Conservation (phyloP, 306 rosid genomes). For the Lathyrus sativus region DNA sequence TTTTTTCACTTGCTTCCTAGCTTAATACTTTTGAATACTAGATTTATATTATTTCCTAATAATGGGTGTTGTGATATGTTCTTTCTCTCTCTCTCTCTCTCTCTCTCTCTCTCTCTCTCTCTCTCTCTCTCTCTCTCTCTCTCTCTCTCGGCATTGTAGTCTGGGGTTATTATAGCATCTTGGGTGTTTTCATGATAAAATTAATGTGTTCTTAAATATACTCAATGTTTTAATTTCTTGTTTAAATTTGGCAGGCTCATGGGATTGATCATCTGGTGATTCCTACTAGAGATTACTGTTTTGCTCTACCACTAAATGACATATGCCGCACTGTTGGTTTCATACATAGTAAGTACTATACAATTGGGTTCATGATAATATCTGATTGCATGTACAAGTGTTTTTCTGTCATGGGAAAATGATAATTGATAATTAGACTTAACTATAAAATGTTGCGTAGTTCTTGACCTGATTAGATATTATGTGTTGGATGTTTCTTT, state of each 20-base stretch:
- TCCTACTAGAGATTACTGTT: conserved; percentile 94
- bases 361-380: conserved; percentile 7
- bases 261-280: conserved; percentile 89
- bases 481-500: neutral
- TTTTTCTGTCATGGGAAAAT: conserved; percentile 1
- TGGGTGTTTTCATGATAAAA: conserved; percentile 2
- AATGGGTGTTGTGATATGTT: neutral
- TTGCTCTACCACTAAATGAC: conserved; percentile 75
- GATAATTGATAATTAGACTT: conserved; percentile 4
- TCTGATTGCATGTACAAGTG: conserved; percentile 1
- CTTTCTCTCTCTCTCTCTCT: neutral
- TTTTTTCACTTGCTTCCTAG: neutral
- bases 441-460: conserved; percentile 15
- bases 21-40: neutral
- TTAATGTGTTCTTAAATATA: neutral
- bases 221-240: conserved; percentile 10
- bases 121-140: too few species aligned
- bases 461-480: neutral
- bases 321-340: conserved; percentile 67
- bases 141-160: neutral
- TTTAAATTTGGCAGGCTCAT: conserved; percentile 59
- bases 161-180: neutral
- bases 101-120: too few species aligned
- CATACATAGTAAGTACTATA: conserved; percentile 62
- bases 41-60: conserved; percentile 6